Conservation (phyloP, 495 filamentous ascomycete genomes). For the Cryomyces minteri region DNA sequence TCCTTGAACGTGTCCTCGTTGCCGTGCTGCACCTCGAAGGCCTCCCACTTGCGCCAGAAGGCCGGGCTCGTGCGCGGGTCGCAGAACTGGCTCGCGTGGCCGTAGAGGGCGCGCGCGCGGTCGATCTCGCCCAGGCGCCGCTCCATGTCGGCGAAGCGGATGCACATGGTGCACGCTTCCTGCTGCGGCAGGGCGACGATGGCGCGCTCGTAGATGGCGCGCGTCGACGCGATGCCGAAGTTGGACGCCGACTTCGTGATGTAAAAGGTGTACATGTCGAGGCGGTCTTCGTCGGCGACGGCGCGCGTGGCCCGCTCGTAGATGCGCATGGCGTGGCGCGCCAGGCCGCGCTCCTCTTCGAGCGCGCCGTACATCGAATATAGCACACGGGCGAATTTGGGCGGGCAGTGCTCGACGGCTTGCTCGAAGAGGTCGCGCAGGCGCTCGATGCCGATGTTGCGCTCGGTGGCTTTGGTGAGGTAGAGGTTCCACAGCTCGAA, state of each 20-base stretch:
- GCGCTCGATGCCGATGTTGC: constrained; percentile 86
- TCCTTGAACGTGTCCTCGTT: constrained; percentile 99
- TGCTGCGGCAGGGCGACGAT: constrained; percentile 82
- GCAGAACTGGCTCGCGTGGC: constrained; percentile 91
- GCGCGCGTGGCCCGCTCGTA: constrained; percentile 95
- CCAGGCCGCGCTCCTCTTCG: constrained; percentile 89
- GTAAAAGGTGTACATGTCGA: constrained; percentile 99
- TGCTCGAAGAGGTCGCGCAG: constrained; percentile 95
- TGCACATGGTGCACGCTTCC: constrained; percentile 93
- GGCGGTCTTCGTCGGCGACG: constrained; percentile 84
- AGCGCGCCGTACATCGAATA: constrained; percentile 98
- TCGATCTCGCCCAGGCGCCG: constrained; percentile 91
- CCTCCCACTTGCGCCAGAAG: constrained; percentile 96
- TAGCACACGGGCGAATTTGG: constrained; percentile 86
- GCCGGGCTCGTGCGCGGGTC: constrained; percentile 75
- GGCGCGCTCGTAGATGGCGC: constrained; percentile 90
- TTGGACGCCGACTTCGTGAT: constrained; percentile 98
- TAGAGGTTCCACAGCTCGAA: constrained; percentile 99
- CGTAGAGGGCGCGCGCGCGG: constrained; percentile 84
- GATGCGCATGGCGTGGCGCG: constrained; percentile 96
- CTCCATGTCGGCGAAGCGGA: constrained; percentile 99
- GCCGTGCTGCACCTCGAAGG: constrained; percentile 90
- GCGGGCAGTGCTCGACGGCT: constrained; percentile 82
- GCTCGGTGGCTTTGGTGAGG: constrained; percentile 89
- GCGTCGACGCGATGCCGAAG: constrained; percentile 89